Evolutionary conservation across 495 filamentous ascomycete species (phyloP), one percentile per base, ranked within the genome.

Genomic region (Xylaria nigripes): DNA sequence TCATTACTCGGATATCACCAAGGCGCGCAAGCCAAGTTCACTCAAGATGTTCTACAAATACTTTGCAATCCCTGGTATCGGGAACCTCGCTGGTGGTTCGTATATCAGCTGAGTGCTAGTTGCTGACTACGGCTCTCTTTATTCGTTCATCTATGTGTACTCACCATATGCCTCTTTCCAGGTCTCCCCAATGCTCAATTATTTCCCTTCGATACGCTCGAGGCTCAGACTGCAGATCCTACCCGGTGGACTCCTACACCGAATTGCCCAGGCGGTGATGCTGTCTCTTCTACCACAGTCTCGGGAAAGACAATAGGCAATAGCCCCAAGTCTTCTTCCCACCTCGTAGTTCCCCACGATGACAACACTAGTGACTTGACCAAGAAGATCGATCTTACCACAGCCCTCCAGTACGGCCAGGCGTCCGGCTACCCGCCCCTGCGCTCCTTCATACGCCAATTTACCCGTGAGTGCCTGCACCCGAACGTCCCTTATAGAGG

Each of bases 201-300:
- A 69, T 96, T 96, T 64, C 91, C 91, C 15, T 96, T 86, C 67
- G 90, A 96, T 53, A 94, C 89, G 0, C 81, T 95, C 24, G 88
- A 92, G 67, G 86, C 89, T n/a, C 79, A 84, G 53, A 77, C 81
- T 48, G 88, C 89, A 10, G 79, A 78, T 23, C 81, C 90, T 9
- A 70, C 84, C 18, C 81, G 90, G 61, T 90, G 85, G 70, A 76
- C 79, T n/a, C 82, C 83, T 0, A 81, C 83, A 25, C 79, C 79
- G 13, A 81, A 84, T 59, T 68, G 76, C 44, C 76, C 80, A 24
- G 68, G 73, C 47, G 71, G 73, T 56, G 60, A 61, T 23, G 38
- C 27, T 24, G 24, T 55, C 36, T 44, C 52, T 32, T 32, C 53
- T 19, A 16, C 53, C 25, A 16, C 9, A 18, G 15, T 34, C 40